A percentile compares a stretch with the other conserved stretches of the same genome.
Conservation (phyloP, 2,329 filamentous ascomycete species). For the Alternaria longipes region DNA sequence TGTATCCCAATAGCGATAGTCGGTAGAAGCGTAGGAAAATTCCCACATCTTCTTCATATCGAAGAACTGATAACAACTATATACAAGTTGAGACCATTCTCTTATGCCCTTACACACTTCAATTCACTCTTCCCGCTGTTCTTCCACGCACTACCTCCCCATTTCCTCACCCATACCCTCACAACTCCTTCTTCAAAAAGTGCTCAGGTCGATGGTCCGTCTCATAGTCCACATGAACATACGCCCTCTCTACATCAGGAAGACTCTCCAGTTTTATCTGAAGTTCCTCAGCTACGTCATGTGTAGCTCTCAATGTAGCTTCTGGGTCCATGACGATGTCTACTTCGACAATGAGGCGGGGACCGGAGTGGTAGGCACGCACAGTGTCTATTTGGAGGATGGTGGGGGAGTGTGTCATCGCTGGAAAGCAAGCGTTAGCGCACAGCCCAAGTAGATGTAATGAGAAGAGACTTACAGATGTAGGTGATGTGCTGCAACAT, state of each 20-base stretch:
- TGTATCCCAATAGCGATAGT: neutral
- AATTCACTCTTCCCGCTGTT: neutral
- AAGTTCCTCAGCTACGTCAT: constrained; percentile 92
- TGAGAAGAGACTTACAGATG: constrained; percentile 67
- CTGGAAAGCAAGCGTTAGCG: constrained; percentile 39
- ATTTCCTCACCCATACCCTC: neutral
- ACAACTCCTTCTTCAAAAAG: constrained; percentile 71
- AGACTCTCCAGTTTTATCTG: constrained; percentile 94
- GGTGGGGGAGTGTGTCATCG: constrained; percentile 82
- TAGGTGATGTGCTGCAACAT: constrained; percentile 96
- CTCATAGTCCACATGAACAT: constrained; percentile 98
- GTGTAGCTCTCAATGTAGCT: constrained; percentile 77
- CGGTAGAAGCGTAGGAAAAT: neutral
- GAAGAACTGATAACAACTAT: neutral
- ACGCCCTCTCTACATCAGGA: constrained; percentile 90
- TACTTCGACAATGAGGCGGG: constrained; percentile 91
- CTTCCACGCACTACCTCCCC: neutral
- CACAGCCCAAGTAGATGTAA: neutral
- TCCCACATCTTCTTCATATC: neutral
- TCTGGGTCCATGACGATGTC: constrained; percentile 91
- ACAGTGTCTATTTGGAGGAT: constrained; percentile 94
- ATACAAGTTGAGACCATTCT: neutral
- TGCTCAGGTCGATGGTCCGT: constrained; percentile 94
- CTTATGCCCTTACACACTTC: neutral
- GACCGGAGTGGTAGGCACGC: constrained; percentile 88